phyloP scores from a whole-genome alignment of 23 red algal genomes.

The Rhodosorus marinus region DNA sequence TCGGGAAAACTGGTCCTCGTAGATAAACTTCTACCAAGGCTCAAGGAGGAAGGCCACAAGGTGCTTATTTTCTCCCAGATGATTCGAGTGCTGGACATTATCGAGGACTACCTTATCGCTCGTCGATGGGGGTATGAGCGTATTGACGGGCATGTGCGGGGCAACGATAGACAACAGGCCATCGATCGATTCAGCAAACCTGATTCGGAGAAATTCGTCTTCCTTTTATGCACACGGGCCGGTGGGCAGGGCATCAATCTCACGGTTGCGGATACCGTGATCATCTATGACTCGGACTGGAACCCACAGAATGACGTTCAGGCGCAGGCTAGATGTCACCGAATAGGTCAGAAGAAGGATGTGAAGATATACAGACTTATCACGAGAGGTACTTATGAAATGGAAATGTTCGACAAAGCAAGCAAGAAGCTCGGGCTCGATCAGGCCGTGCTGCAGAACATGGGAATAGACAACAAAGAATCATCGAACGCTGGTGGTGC shows the following conservation, averaged over 20 bases:
- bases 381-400: slow-evolving; percentile 44
- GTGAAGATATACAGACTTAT: slow-evolving; percentile 49
- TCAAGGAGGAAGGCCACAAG: slow-evolving; percentile 18
- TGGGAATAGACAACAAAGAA: slow-evolving; percentile 20
- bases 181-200: slow-evolving; percentile 29
- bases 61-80: slow-evolving; percentile 66
- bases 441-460: slow-evolving; percentile 49
- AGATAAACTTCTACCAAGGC: slow-evolving; percentile 32
- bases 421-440: slow-evolving; percentile 52
- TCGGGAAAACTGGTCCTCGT: slow-evolving; percentile 50
- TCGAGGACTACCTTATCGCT: slow-evolving; percentile 36
- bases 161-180: slow-evolving; percentile 47
- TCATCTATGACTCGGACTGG: slow-evolving; percentile 63
- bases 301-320: slow-evolving; percentile 67
- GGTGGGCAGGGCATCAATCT: slow-evolving; percentile 62
- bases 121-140: slow-evolving; percentile 28
- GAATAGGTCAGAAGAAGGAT: slow-evolving; percentile 47
- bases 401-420: slow-evolving; percentile 54
- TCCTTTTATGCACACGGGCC: slow-evolving; percentile 43
- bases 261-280: slow-evolving; percentile 49
- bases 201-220: slow-evolving; percentile 43
- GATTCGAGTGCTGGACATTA: slow-evolving; percentile 44
- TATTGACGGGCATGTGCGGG: slow-evolving; percentile 45
- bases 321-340: slow-evolving; percentile 54
- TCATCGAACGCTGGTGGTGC: not conserved